phyloP scores from a whole-genome alignment of 345 rosid genomes.

The Hypericum perforatum region DNA sequence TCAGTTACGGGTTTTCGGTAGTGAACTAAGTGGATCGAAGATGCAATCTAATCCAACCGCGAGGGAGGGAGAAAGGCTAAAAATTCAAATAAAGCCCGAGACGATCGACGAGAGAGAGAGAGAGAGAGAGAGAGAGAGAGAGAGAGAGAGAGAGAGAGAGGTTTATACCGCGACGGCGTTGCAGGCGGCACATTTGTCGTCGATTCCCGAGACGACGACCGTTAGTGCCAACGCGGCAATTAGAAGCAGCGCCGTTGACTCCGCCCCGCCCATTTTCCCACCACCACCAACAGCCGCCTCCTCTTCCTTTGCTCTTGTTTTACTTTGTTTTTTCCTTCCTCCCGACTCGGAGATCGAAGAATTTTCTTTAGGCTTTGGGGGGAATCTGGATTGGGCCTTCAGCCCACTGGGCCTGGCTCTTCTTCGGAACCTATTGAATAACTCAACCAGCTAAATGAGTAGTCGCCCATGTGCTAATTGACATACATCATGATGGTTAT shows the following conservation, averaged over 20 bases:
- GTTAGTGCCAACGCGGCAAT: conserved; percentile 20
- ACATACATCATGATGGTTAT: too few relatives aligned
- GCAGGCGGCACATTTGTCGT: conserved; percentile 82
- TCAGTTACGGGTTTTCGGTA: too few relatives aligned
- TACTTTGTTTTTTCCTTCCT: neutral
- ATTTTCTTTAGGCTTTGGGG: neutral
- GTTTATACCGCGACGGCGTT: conserved; percentile 68
- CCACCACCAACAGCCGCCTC: neutral
- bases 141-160: neutral
- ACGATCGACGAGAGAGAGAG: neutral
- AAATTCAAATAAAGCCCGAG: conserved; percentile 7
- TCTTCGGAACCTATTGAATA: too few relatives aligned
- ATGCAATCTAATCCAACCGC: too few relatives aligned
- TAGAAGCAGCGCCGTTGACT: conserved; percentile 15
- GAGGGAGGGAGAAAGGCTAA: too few relatives aligned
- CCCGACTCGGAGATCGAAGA: neutral
- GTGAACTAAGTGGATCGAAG: too few relatives aligned
- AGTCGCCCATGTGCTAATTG: too few relatives aligned
- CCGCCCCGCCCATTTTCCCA: conserved; percentile 17
- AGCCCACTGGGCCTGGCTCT: too few relatives aligned
- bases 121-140: neutral
- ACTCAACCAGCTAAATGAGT: too few relatives aligned
- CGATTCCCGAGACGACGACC: conserved; percentile 26
- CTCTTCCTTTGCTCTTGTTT: neutral
- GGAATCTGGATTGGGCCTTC: neutral